These are phyloP conservation scores for Colletotrichum musicola DNA, from an alignment of 2,329 filamentous ascomycete genomes.

Conservation along the genomic window DNA sequence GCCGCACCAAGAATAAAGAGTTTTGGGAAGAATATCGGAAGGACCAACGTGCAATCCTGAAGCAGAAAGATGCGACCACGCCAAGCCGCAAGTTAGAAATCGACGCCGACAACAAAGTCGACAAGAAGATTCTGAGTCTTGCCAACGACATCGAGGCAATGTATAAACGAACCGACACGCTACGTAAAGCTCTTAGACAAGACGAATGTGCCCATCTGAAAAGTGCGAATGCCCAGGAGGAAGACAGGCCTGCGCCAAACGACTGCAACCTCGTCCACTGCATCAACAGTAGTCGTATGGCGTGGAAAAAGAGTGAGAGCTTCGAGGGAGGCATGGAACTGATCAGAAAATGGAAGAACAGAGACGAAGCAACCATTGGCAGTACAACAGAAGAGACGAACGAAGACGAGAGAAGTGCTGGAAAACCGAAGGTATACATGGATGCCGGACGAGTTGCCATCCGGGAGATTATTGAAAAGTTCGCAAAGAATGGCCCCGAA, in stretches of 20 bases:
- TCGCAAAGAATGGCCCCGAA: neutral
- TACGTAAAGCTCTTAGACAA: neutral
- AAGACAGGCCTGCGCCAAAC: neutral
- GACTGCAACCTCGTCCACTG: neutral
- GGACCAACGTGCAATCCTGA: neutral
- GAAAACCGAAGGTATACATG: neutral
- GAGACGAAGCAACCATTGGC: neutral
- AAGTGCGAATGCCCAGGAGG: too few species aligned
- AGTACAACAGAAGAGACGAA: neutral
- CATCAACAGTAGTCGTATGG: neutral
- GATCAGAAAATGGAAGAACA: neutral
- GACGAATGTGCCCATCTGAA: neutral
- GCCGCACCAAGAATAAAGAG: neutral
- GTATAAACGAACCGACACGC: conserved; percentile 1
- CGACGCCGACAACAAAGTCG: neutral
- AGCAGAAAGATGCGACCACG: neutral
- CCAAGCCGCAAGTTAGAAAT: too few species aligned
- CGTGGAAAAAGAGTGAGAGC: neutral
- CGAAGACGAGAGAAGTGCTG: neutral
- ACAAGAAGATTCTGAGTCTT: neutral
- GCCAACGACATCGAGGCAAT: neutral
- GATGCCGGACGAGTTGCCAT: neutral
- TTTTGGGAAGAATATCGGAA: neutral
- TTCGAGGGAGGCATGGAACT: neutral
- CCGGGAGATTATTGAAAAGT: neutral